A percentile compares a stretch with the other conserved stretches of the same genome.
Evolutionary conservation across 78 protist species (phyloP).

Genomic region (slime mould (Dictyostelium discoideum)): DNA sequence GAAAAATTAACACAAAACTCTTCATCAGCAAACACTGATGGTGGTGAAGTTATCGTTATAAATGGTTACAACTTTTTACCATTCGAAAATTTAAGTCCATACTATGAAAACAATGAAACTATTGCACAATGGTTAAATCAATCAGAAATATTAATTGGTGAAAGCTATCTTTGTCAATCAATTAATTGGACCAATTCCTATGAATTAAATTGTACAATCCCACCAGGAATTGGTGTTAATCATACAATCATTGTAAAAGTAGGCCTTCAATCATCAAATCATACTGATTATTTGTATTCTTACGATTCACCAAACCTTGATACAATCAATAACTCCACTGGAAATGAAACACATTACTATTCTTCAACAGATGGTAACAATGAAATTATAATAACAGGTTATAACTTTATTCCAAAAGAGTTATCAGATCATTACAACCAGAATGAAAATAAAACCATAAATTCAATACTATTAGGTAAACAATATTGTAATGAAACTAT

Average conservation of each 20-base stretch:
- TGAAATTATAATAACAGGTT: background rate
- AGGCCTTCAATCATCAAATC: background rate
- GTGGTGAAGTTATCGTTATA: background rate
- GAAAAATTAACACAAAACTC: background rate
- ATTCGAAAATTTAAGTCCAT: background rate
- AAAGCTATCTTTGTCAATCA: background rate
- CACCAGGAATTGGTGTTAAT: constrained; percentile 58
- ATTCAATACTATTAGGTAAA: background rate
- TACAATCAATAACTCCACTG: background rate
- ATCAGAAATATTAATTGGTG: background rate
- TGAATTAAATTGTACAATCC: background rate
- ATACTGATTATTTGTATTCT: background rate
- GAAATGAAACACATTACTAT: background rate
- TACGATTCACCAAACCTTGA: background rate
- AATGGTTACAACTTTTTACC: constrained; percentile 22
- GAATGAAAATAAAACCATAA: background rate
- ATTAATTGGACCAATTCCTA: background rate
- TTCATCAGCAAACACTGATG: background rate
- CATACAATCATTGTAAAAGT: background rate
- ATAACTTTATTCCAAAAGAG: constrained; percentile 36
- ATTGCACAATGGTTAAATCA: background rate
- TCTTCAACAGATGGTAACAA: background rate
- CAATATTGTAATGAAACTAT: background rate
- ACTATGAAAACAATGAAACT: background rate
- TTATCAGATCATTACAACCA: background rate